These are phyloP conservation scores for Tylopilus sp. DNA, from an alignment of 1,284 basidiomycete genomes.

Conservation along the genomic window DNA sequence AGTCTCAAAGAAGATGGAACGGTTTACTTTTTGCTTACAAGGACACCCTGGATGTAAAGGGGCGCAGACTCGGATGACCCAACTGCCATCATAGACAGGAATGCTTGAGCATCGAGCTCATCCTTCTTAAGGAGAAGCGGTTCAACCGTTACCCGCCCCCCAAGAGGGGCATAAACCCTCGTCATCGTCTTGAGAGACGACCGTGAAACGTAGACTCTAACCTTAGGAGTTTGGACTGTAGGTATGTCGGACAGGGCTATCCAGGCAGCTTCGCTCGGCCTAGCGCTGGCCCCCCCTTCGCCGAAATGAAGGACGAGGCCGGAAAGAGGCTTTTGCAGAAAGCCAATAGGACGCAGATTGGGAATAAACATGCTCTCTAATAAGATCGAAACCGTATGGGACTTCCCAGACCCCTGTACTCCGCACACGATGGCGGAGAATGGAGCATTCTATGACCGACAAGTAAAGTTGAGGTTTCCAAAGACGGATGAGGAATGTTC, in stretches of 20 bases:
- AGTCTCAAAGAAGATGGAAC: conserved; percentile 6
- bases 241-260: conserved; percentile 42
- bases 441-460: conserved; percentile 46
- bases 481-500: conserved; percentile 6
- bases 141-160: conserved; percentile 45
- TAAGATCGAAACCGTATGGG: conserved; percentile 62
- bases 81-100: conserved; percentile 66
- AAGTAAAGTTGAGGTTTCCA: neutral
- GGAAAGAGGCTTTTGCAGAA: conserved; percentile 49
- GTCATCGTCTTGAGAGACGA: conserved; percentile 61
- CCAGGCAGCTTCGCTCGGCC: conserved; percentile 65
- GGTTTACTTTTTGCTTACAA: conserved; percentile 39
- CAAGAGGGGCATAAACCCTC: conserved; percentile 51
- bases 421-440: conserved; percentile 59
- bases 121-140: conserved; percentile 56
- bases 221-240: conserved; percentile 42
- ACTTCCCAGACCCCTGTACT: conserved; percentile 69
- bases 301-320: conserved; percentile 68
- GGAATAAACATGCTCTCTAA: conserved; percentile 65
- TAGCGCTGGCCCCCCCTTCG: conserved; percentile 53
- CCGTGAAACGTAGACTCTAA: conserved; percentile 59
- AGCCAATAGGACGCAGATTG: conserved; percentile 45
- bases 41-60: conserved; percentile 60
- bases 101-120: conserved; percentile 64
- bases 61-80: conserved; percentile 57